Base-by-base conservation (phyloP, 306 rosid species). In the Calophaca sinica region DNA sequence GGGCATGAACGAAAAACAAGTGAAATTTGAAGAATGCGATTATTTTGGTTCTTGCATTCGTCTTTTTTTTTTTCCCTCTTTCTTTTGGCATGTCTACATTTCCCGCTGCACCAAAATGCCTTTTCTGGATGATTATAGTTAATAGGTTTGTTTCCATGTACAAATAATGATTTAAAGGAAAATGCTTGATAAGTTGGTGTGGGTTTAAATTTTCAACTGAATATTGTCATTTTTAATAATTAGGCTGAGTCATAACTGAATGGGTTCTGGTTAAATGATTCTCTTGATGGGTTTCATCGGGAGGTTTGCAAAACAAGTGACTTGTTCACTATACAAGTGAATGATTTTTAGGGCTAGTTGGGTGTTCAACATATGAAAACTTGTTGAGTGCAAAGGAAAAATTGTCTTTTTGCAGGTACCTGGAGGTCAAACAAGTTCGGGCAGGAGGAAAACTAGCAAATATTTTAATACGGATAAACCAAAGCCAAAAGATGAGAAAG, bases 391-490 rank as follows among this genome's bases (percentile, higher is more conserved):
- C 62, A 38, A 52, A 51, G 7, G 28, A 26, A 66, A 15, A 67
- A 38, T 6, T 72, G 13, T 38, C 62, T 49, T 51, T 68, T 61
- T 63, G 70, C 74, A 88, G 99, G 87, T 49, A 20, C 68, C 51
- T 41, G 89, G 68, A 63, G 88, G 85, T 71, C 86, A 89, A 74
- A 90, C 82, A 68, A 84, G 74, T 77, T 83, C 90, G 5, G 90
- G 84, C 60, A 84, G 97, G 77, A 86, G 88, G 94, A 86, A 86
- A 79, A 91, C 97, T 73, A 90, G 98, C 84, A 88, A 90, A 70
- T 86, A 90, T 82, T 86, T 90, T 82, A 49, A 83, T 15, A 58
- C 79, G 4, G 87, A 86, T 68, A 88, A 88, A 74, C 83, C 79
- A 63, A 80, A 88, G 82, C 77, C 67, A 2, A 76, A 87, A 55